Percentiles rank a stretch among this genome's conserved stretches.
These are phyloP conservation scores for Rhodotorula sp. DNA, from an alignment of 1,284 basidiomycete genomes.

Conservation along the genomic window DNA sequence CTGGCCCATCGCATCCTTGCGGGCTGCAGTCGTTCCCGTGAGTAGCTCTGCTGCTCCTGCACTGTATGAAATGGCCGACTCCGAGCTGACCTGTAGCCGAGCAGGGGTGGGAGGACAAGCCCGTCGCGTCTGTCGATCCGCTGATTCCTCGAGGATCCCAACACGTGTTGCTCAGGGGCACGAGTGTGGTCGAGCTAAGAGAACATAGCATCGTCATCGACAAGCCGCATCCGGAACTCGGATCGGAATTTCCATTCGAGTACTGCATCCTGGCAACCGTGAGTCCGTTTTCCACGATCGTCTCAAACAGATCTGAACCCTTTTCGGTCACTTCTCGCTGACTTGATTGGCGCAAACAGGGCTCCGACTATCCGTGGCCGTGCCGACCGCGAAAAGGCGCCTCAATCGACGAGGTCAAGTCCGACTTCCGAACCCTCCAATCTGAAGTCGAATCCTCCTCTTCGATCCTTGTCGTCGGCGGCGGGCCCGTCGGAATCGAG, in stretches of 20 bases:
- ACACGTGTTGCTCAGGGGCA: constrained; percentile 39
- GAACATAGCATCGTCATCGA: constrained; percentile 47
- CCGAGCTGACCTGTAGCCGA: background rate
- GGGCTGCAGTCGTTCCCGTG: constrained; percentile 17
- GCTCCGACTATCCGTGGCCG: constrained; percentile 32
- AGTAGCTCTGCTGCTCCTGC: background rate
- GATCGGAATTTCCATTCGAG: constrained; percentile 47
- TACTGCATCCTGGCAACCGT: constrained; percentile 35
- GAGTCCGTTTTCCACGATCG: too few species aligned
- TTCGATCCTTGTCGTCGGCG: constrained; percentile 50
- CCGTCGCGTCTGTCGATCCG: constrained; percentile 42
- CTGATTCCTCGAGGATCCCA: constrained; percentile 46
- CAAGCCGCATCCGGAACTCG: constrained; percentile 34
- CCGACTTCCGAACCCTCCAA: constrained; percentile 17
- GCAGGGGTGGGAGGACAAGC: constrained; percentile 27
- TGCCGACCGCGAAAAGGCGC: constrained; percentile 18
- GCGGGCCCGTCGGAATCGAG: constrained; percentile 54
- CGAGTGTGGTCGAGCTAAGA: constrained; percentile 48
- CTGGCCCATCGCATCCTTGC: constrained; percentile 8
- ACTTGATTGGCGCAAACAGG: constrained; percentile 1
- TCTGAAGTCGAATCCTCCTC: constrained; percentile 44
- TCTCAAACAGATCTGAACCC: too few species aligned
- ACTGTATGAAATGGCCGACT: background rate
- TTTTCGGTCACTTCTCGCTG: too few species aligned
- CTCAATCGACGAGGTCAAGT: constrained; percentile 15